Conservation (phyloP, 176 grass and related monocot genomes). For the Raddia guianensis region DNA sequence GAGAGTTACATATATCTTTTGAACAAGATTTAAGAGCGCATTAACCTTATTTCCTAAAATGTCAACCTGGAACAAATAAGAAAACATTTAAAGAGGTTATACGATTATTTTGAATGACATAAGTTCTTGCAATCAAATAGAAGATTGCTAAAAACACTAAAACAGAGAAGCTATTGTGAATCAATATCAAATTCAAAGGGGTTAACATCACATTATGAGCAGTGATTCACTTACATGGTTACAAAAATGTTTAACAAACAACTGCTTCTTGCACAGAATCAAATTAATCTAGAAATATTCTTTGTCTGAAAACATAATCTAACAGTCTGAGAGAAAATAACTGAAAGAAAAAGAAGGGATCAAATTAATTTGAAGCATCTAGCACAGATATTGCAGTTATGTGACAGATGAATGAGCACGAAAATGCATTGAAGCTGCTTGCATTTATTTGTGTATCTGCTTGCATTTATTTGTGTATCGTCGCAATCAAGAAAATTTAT, state of each 20-base stretch:
- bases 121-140: slow-evolving; percentile 10
- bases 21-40: slow-evolving; percentile 71
- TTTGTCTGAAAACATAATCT: slow-evolving; percentile 7
- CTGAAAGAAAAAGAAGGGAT: not conserved
- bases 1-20: slow-evolving; percentile 90
- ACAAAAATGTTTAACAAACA: slow-evolving; percentile 8
- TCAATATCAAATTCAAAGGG: slow-evolving; percentile 13
- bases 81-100: slow-evolving; percentile 23
- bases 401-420: not conserved
- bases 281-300: slow-evolving; percentile 1
- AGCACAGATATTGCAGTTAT: slow-evolving; percentile 15
- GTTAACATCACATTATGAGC: not conserved
- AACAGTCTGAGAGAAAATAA: not conserved
- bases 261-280: no score
- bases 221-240: slow-evolving; percentile 16
- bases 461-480: slow-evolving; percentile 1
- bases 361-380: slow-evolving; percentile 14
- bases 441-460: not conserved
- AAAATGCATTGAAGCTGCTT: slow-evolving; percentile 2
- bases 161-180: not conserved
- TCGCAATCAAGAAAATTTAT: not conserved
- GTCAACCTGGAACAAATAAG: slow-evolving; percentile 67
- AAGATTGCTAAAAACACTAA: not conserved
- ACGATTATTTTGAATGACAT: slow-evolving; percentile 12
- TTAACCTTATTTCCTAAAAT: slow-evolving; percentile 80